Conservation (phyloP, 768 basidiomycete genomes). For the Daedaleopsis nitida region DNA sequence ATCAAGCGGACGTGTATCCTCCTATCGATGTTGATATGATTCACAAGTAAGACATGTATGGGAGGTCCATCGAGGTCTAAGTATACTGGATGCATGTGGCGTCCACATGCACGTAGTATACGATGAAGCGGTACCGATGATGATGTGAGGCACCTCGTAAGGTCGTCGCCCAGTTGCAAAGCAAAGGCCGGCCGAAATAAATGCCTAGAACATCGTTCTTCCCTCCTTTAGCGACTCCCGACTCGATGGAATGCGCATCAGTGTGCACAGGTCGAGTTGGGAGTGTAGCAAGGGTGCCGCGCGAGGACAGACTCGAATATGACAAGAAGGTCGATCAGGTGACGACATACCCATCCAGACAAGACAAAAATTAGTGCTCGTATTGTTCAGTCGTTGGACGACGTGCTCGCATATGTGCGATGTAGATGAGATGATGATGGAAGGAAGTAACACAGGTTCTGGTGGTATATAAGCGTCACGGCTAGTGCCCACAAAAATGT, state of each 20-base stretch:
- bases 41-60: too few species aligned
- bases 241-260: slow-evolving; percentile 36
- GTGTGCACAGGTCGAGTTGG: slow-evolving; percentile 35
- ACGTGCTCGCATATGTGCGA: too few species aligned
- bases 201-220: slow-evolving; percentile 45
- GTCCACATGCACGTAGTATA: too few species aligned
- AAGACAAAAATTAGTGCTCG: too few species aligned
- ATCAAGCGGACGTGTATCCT: too few species aligned
- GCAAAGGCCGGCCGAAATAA: slow-evolving; percentile 56
- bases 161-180: slow-evolving; percentile 41
- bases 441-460: not conserved
- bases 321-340: not conserved
- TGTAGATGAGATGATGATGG: too few species aligned
- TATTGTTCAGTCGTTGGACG: too few species aligned
- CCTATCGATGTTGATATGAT: too few species aligned
- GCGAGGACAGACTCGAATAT: not conserved
- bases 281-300: slow-evolving; percentile 45
- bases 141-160: slow-evolving; percentile 66
- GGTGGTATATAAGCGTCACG: not conserved
- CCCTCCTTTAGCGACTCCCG: slow-evolving; percentile 58
- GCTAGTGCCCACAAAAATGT: too few species aligned
- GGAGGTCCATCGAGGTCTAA: too few species aligned
- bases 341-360: not conserved
- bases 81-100: too few species aligned
- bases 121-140: too few species aligned